Evolutionary conservation across 1,284 basidiomycete species (phyloP).

Genomic region (Ustilago loliicola): DNA sequence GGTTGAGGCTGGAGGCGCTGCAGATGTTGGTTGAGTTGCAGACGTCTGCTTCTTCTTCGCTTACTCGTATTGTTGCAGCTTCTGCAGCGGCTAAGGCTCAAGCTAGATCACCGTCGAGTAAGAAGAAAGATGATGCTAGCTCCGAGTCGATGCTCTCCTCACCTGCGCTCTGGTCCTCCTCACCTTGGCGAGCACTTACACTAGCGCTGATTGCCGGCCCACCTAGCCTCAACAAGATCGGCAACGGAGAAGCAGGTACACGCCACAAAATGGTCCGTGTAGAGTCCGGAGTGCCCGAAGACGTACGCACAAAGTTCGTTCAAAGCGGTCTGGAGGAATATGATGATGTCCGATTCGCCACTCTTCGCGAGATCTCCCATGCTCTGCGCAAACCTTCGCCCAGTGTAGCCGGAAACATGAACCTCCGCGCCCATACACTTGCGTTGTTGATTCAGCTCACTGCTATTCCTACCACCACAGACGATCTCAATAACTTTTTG

Average conservation of each 20-base stretch:
- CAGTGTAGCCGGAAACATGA: slow-evolving; percentile 58
- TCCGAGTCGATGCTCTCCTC: slow-evolving; percentile 10
- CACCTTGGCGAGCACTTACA: slow-evolving; percentile 54
- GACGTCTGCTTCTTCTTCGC: slow-evolving; percentile 35
- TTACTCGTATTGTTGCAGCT: slow-evolving; percentile 30
- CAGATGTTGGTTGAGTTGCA: slow-evolving; percentile 51
- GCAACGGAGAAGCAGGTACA: slow-evolving; percentile 36
- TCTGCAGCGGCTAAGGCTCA: slow-evolving; percentile 13
- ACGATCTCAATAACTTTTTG: slow-evolving; percentile 89
- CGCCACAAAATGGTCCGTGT: slow-evolving; percentile 32
- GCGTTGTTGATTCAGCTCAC: slow-evolving; percentile 81
- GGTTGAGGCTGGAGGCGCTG: slow-evolving; percentile 38
- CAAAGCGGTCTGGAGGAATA: slow-evolving; percentile 71
- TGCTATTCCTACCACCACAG: slow-evolving; percentile 82
- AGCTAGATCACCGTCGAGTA: too few species aligned
- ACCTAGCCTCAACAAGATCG: slow-evolving; percentile 36
- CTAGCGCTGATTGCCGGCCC: slow-evolving; percentile 53
- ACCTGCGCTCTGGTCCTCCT: slow-evolving; percentile 41
- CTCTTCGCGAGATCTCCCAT: slow-evolving; percentile 81
- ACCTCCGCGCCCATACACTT: slow-evolving; percentile 77
- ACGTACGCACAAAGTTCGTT: slow-evolving; percentile 57
- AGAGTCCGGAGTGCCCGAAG: slow-evolving; percentile 42
- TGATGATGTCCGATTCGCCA: slow-evolving; percentile 88
- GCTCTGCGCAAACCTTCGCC: slow-evolving; percentile 47
- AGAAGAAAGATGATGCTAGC: slow-evolving; percentile 17